A percentile compares a stretch with the other conserved stretches of the same genome.
phyloP scores from a whole-genome alignment of 73 alveolate species.

The Urostyla sp. region DNA sequence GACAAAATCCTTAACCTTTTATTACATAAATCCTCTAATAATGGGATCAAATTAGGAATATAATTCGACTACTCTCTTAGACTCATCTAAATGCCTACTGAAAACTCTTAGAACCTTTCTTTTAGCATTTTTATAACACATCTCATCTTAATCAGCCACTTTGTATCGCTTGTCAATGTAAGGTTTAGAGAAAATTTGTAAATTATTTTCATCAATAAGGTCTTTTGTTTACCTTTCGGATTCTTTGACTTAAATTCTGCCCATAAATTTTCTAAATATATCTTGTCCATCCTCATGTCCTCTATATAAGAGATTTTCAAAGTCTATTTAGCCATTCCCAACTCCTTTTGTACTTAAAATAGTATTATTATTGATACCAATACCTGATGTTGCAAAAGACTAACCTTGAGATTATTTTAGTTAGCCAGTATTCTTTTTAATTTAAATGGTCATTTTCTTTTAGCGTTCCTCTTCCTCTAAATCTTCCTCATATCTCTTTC shows the following conservation, averaged over 20 bases:
- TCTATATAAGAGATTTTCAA: constrained; percentile 41
- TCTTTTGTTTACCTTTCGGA: constrained; percentile 45
- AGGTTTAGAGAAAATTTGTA: constrained; percentile 37
- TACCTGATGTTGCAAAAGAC: no score
- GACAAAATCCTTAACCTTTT: constrained; percentile 25
- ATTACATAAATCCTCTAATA: constrained; percentile 25
- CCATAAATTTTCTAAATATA: constrained; percentile 55
- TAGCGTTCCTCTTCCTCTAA: constrained; percentile 60
- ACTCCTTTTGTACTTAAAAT: no score
- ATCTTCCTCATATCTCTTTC: constrained; percentile 55
- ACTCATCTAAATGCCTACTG: constrained; percentile 38
- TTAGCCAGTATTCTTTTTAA: constrained; percentile 7
- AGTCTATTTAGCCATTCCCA: no score
- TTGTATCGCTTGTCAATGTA: constrained; percentile 35
- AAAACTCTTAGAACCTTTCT: not conserved
- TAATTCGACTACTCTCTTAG: constrained; percentile 39
- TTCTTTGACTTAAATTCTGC: constrained; percentile 29
- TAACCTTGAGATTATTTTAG: no score
- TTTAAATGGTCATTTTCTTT: constrained; percentile 31
- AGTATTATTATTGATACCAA: no score
- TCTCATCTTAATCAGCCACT: constrained; percentile 54
- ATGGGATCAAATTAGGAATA: constrained; percentile 41
- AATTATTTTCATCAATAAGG: constrained; percentile 49
- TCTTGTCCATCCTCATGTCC: constrained; percentile 51
- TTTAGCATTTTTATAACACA: constrained; percentile 20